Evolutionary conservation across 1,284 basidiomycete species (phyloP).

Genomic region (Heterobasidion annosum): DNA sequence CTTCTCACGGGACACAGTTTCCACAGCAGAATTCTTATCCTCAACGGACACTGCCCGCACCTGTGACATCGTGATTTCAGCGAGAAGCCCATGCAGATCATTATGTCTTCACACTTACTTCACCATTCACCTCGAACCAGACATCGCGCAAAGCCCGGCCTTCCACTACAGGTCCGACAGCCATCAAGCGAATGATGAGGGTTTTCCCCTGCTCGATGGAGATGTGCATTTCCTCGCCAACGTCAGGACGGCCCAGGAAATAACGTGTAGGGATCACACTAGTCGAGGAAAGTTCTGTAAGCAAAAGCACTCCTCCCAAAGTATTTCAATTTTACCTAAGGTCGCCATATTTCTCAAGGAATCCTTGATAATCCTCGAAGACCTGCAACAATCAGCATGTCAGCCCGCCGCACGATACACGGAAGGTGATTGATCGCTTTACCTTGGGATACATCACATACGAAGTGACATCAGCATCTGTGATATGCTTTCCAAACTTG

Average conservation of each 20-base stretch:
- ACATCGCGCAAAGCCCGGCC: conserved; percentile 91
- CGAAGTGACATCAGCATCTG: conserved; percentile 87
- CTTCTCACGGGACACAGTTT: conserved; percentile 91
- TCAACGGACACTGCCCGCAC: conserved; percentile 90
- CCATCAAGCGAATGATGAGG: conserved; percentile 93
- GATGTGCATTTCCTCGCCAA: conserved; percentile 95
- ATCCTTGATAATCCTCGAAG: conserved; percentile 95
- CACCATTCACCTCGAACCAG: conserved; percentile 98
- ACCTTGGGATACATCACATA: conserved; percentile 97
- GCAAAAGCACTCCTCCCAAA: background rate
- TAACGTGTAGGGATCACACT: conserved; percentile 93
- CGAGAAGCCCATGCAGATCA: background rate
- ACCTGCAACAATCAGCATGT: conserved; percentile 42
- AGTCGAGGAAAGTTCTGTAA: conserved; percentile 4
- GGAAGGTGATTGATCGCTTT: conserved; percentile 11
- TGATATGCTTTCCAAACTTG: conserved; percentile 94
- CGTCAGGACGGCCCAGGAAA: conserved; percentile 89
- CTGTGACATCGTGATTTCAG: conserved; percentile 24
- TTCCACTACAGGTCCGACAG: conserved; percentile 88
- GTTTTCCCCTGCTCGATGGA: conserved; percentile 97
- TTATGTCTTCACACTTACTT: conserved; percentile 37
- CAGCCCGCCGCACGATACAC: conserved; percentile 1
- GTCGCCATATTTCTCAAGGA: conserved; percentile 94
- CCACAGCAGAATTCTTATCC: conserved; percentile 94
- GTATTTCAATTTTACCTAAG: conserved; percentile 48